Evolutionary conservation across 257 asterid species (phyloP).

Genomic region (Capsicum rhomboideum): DNA sequence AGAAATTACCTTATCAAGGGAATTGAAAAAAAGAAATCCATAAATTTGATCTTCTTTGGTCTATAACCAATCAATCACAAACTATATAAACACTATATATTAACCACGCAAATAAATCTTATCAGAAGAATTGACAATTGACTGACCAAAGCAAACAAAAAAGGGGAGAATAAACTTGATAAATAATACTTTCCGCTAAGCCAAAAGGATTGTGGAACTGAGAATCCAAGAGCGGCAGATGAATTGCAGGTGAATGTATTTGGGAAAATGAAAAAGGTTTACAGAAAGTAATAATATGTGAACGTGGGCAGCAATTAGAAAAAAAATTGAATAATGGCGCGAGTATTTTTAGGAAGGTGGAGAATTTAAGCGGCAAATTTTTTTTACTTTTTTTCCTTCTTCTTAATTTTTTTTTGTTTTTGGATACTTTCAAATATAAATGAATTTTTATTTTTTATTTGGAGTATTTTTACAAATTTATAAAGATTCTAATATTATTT

Average conservation of each 20-base stretch:
- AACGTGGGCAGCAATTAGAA: neutral
- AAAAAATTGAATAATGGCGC: neutral
- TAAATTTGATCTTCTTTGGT: too few species aligned
- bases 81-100: neutral
- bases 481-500: too few species aligned
- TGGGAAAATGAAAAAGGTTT: too few species aligned
- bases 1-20: too few species aligned
- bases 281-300: neutral
- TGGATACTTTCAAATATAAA: too few species aligned
- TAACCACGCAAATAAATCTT: neutral
- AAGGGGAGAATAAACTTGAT: neutral
- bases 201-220: neutral
- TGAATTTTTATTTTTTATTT: too few species aligned
- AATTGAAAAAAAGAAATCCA: too few species aligned
- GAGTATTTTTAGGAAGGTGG: neutral
- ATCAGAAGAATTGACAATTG: neutral
- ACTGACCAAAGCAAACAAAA: neutral
- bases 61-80: too few species aligned
- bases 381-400: neutral
- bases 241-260: neutral
- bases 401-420: neutral
- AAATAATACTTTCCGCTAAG: neutral
- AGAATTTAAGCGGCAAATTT: neutral
- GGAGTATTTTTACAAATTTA: too few species aligned
- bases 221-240: neutral